Evolutionary conservation across 768 basidiomycete genomes (phyloP).

Genomic region (Phanerochaete sordida): DNA sequence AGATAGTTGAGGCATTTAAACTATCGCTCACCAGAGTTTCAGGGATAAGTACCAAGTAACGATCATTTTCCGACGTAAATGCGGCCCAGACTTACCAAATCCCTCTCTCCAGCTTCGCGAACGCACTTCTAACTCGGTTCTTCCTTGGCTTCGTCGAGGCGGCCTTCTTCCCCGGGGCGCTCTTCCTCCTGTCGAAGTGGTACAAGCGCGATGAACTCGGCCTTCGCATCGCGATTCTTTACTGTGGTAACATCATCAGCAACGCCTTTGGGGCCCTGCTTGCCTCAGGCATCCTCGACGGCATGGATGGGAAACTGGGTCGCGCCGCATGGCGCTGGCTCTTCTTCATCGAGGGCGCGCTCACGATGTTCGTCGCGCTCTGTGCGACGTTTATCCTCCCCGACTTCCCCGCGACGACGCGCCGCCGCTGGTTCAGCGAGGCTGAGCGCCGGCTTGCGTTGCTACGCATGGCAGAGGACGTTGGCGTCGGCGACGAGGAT

Average conservation of each 20-base stretch:
- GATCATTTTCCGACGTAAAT: no score
- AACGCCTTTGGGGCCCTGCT: constrained; percentile 83
- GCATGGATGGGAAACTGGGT: constrained; percentile 67
- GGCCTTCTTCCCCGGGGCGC: constrained; percentile 66
- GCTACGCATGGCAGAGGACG: constrained; percentile 62
- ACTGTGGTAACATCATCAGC: constrained; percentile 70
- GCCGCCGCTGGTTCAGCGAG: constrained; percentile 50
- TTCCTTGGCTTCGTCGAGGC: constrained; percentile 61
- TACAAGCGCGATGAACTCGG: constrained; percentile 73
- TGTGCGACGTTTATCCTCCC: constrained; percentile 63
- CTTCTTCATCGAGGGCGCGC: constrained; percentile 62
- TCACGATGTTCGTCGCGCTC: constrained; percentile 53
- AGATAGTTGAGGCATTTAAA: not conserved
- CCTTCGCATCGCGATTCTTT: constrained; percentile 60
- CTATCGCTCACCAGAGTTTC: constrained; percentile 8
- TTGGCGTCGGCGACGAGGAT: constrained; percentile 48
- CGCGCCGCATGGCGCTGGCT: constrained; percentile 70
- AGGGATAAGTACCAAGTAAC: constrained; percentile 18
- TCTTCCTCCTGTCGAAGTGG: constrained; percentile 66
- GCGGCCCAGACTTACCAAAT: no score
- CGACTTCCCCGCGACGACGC: constrained; percentile 62
- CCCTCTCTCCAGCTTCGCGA: constrained; percentile 49
- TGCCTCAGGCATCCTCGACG: constrained; percentile 69
- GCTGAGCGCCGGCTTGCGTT: constrained; percentile 54
- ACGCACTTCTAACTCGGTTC: constrained; percentile 66